Conservation (phyloP, 495 filamentous ascomycete genomes). For the Penicillium canescens region DNA sequence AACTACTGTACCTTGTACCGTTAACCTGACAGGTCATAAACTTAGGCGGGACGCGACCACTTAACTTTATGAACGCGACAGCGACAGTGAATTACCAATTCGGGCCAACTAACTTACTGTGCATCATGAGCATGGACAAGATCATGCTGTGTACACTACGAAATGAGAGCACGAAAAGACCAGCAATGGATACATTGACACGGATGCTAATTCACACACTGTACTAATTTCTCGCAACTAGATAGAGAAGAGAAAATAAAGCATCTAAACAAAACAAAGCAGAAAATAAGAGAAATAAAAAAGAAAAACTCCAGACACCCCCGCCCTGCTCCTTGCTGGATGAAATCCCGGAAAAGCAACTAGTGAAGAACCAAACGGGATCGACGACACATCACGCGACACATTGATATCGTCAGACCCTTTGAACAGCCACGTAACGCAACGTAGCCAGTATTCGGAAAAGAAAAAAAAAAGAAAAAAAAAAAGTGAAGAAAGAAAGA, state of each 20-base stretch:
- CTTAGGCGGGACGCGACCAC: no score
- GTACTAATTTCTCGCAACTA: constrained; percentile 11
- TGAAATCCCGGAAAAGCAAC: constrained; percentile 14
- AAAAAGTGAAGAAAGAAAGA: background rate
- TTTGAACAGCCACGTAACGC: background rate
- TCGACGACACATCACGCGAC: background rate
- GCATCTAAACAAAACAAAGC: background rate
- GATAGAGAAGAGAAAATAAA: background rate
- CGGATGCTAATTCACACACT: constrained; percentile 4
- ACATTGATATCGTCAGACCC: background rate
- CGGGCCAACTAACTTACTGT: background rate
- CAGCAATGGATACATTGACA: constrained; percentile 1
- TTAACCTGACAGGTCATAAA: no score
- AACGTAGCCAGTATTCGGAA: background rate
- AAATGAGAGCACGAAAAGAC: background rate
- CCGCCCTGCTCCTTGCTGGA: constrained; percentile 38
- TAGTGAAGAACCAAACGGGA: constrained; percentile 2
- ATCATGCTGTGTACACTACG: background rate
- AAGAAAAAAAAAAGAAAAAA: background rate
- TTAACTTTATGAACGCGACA: no score
- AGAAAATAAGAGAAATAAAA: constrained; percentile 10
- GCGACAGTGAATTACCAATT: no score
- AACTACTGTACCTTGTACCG: no score
- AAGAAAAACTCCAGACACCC: constrained; percentile 28
- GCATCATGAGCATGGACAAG: background rate